A percentile compares a stretch with the other conserved stretches of the same genome.
These are phyloP conservation scores for Leccinum subgranulosum DNA, from an alignment of 768 basidiomycete genomes.

Conservation along the genomic window DNA sequence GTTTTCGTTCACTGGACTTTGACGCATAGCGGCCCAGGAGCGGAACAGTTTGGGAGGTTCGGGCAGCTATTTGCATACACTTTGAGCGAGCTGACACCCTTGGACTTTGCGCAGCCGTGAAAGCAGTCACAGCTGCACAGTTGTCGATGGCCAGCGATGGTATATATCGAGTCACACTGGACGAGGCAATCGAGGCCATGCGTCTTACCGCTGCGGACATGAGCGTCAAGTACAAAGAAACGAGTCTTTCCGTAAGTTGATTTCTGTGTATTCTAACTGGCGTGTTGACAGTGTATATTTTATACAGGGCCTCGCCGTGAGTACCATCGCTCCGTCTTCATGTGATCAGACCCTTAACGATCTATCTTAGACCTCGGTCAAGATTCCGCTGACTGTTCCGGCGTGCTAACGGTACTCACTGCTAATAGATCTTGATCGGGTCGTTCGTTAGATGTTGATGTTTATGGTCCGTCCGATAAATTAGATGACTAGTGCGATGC, in stretches of 20 bases:
- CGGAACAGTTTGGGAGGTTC: conserved; percentile 83
- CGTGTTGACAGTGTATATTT: not conserved
- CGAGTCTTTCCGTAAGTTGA: conserved; percentile 75
- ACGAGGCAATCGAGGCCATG: conserved; percentile 97
- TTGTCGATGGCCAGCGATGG: conserved; percentile 91
- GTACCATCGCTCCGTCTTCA: conserved; percentile 11
- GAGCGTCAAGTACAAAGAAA: conserved; percentile 96
- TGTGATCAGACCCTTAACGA: conserved; percentile 8
- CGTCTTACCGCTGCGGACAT: conserved; percentile 89
- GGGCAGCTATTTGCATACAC: conserved; percentile 8
- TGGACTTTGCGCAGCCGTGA: conserved; percentile 58
- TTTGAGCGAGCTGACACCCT: conserved; percentile 4
- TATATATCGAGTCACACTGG: conserved; percentile 80
- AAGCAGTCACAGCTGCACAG: conserved; percentile 92
- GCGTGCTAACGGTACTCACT: conserved; percentile 53
- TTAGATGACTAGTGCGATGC: conserved; percentile 1
- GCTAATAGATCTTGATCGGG: not conserved
- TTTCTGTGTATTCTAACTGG: not conserved
- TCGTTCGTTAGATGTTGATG: not conserved
- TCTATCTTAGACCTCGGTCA: conserved; percentile 59
- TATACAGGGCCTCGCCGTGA: conserved; percentile 56
- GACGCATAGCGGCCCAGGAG: conserved; percentile 43
- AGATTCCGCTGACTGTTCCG: conserved; percentile 81
- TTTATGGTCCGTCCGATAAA: not conserved
- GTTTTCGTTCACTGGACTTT: not conserved